Conservation (phyloP, 257 asterid genomes). For the Capsicum rhomboideum region DNA sequence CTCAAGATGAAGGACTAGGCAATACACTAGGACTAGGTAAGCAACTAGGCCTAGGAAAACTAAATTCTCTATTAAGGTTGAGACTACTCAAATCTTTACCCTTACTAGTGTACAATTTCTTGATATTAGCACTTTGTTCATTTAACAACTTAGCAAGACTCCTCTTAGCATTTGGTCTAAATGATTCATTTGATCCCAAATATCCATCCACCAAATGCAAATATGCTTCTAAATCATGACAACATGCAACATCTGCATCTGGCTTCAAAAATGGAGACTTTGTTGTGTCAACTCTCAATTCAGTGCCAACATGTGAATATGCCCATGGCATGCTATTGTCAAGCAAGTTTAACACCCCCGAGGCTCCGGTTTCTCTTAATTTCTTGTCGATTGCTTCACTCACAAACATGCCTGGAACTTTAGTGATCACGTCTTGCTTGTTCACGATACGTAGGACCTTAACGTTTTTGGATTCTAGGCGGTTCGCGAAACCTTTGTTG, state of each 20-base stretch:
- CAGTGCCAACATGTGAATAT: conserved; percentile 73
- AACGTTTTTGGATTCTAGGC: conserved; percentile 32
- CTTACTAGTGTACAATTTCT: conserved; percentile 63
- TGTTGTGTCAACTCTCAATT: conserved; percentile 60
- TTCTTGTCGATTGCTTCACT: conserved; percentile 62
- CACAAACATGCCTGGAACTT: conserved; percentile 84
- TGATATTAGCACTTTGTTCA: conserved; percentile 67
- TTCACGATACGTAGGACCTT: conserved; percentile 68
- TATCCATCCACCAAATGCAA: conserved; percentile 86
- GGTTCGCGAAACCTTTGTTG: conserved; percentile 51
- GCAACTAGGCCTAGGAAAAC: conserved; percentile 20
- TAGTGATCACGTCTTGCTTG: conserved; percentile 68
- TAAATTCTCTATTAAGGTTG: conserved; percentile 25
- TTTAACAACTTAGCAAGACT: conserved; percentile 55
- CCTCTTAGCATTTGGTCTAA: conserved; percentile 83
- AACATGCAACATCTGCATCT: conserved; percentile 74
- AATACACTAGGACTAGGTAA: conserved; percentile 73
- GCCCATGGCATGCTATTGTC: conserved; percentile 86
- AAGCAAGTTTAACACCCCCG: conserved; percentile 27
- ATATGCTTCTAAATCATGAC: conserved; percentile 93
- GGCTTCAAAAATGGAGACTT: conserved; percentile 75
- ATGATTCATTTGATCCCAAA: conserved; percentile 69
- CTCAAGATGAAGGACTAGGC: conserved; percentile 69
- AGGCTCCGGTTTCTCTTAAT: conserved; percentile 28
- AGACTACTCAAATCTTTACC: conserved; percentile 42